Conservation (phyloP, 805 yeast genomes). For the Metschnikowia hibisci region DNA sequence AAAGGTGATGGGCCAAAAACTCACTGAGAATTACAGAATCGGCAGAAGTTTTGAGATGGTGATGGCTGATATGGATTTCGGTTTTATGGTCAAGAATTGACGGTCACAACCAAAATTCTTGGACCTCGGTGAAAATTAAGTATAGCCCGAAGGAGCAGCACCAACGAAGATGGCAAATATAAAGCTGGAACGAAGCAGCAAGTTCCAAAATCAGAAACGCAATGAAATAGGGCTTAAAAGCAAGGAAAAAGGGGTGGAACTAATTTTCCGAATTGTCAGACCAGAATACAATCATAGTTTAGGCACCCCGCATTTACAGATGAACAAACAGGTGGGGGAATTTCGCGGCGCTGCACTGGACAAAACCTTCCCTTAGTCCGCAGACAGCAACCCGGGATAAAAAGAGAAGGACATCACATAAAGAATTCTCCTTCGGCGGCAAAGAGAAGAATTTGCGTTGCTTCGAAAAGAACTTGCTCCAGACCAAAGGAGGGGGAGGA, state of each 20-base stretch:
- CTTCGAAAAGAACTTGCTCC: too few relatives aligned
- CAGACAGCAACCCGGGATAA: background rate
- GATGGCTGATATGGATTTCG: too few relatives aligned
- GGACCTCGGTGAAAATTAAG: too few relatives aligned
- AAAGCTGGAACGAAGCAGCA: background rate
- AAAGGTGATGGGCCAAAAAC: too few relatives aligned
- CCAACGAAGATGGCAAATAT: too few relatives aligned
- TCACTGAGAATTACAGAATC: too few relatives aligned
- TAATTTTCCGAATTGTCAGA: background rate
- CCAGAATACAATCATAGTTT: background rate
- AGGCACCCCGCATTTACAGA: slow-evolving; percentile 4
- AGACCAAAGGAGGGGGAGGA: too few relatives aligned
- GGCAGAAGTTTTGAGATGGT: too few relatives aligned
- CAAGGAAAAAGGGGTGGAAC: background rate
- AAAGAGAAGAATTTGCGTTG: background rate
- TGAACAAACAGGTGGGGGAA: slow-evolving; percentile 4
- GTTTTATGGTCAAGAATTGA: too few relatives aligned
- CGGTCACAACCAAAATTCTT: too few relatives aligned
- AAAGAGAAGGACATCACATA: background rate
- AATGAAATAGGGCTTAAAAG: background rate
- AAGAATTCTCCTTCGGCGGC: background rate
- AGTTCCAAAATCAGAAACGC: background rate
- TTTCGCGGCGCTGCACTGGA: slow-evolving; percentile 5
- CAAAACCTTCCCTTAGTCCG: slow-evolving; percentile 2
- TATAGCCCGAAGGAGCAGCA: too few relatives aligned